Percentiles rank a stretch among this genome's conserved stretches.
Evolutionary conservation across 192 early-diverging fungal species (phyloP).

Genomic region (Kickxella alabastrina): DNA sequence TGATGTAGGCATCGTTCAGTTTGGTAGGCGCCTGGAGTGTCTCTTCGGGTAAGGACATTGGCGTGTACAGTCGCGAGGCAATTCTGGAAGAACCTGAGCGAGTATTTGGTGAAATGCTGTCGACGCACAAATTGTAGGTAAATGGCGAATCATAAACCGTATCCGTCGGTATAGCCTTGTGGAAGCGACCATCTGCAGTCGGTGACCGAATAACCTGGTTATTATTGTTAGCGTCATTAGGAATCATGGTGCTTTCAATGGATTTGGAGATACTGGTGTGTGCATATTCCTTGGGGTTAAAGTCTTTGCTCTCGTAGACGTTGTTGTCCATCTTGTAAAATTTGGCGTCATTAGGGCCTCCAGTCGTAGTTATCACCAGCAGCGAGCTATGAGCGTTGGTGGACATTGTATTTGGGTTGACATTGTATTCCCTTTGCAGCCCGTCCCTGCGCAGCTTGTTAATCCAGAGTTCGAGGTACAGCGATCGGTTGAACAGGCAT

Average conservation of each 20-base stretch:
- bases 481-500: constrained; percentile 18
- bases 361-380: no score
- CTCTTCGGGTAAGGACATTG: no score
- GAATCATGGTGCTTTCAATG: background rate
- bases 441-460: constrained; percentile 25
- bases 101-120: no score
- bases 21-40: no score
- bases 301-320: background rate
- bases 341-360: background rate
- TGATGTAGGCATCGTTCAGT: no score
- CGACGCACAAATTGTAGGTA: no score
- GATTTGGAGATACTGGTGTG: background rate
- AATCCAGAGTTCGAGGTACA: constrained; percentile 19
- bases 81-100: no score
- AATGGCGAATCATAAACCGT: background rate
- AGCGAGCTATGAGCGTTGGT: background rate
- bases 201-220: background rate
- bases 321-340: background rate
- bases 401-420: background rate
- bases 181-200: background rate
- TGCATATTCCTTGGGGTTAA: background rate
- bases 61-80: no score
- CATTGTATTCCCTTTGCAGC: constrained; percentile 27
- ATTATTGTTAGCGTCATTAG: background rate
- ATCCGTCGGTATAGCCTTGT: background rate